A percentile compares a stretch with the other conserved stretches of the same genome.
phyloP scores from a whole-genome alignment of 129 eudicot species.

The Arctium minus region DNA sequence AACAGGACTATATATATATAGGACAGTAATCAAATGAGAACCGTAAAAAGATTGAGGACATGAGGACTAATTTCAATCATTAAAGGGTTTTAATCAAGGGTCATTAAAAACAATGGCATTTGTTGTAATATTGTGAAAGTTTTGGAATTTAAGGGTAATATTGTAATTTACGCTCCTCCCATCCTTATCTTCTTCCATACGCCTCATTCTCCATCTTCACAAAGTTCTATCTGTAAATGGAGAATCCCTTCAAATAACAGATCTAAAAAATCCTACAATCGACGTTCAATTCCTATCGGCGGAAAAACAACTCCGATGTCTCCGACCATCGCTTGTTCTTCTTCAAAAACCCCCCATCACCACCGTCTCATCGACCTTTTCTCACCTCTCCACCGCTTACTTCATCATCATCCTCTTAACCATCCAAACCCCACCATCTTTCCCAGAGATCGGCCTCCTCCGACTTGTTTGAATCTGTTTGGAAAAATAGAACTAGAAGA shows the following conservation, averaged over 20 bases:
- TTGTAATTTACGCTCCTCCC: no score
- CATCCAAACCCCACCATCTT: neutral
- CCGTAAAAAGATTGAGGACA: no score
- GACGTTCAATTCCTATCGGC: slow-evolving; percentile 43
- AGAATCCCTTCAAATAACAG: slow-evolving; percentile 38
- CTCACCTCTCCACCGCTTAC: slow-evolving; percentile 27
- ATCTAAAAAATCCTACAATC: slow-evolving; percentile 49
- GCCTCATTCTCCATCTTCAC: neutral
- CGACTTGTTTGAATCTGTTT: no score
- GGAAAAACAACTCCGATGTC: slow-evolving; percentile 43
- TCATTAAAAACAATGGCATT: no score
- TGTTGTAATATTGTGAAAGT: no score
- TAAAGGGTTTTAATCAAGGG: no score
- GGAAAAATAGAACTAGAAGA: no score
- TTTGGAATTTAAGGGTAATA: no score
- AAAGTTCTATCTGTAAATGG: slow-evolving; percentile 30
- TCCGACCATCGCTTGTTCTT: slow-evolving; percentile 28
- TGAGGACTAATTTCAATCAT: no score
- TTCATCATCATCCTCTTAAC: slow-evolving; percentile 8
- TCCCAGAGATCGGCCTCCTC: neutral
- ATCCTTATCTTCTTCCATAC: no score
- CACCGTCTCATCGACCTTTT: slow-evolving; percentile 49
- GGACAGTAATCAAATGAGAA: no score
- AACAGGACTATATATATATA: no score
- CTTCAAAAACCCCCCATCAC: slow-evolving; percentile 28